These are phyloP conservation scores for Mortierella sp. DNA, from an alignment of 371 early-diverging fungal species.

Conservation along the genomic window DNA sequence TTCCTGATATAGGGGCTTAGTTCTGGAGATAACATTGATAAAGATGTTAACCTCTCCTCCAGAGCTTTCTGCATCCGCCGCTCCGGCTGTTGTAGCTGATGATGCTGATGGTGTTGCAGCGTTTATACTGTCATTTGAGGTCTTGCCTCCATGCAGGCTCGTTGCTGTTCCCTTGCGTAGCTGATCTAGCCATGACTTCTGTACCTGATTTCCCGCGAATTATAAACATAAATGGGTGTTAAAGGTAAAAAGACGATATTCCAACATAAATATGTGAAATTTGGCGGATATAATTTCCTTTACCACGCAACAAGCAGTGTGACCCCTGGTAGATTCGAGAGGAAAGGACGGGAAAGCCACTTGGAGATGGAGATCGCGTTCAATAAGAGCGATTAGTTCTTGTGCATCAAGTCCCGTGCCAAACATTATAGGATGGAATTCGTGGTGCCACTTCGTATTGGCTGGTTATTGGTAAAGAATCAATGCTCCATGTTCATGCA, in stretches of 20 bases:
- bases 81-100: neutral
- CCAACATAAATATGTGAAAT: neutral
- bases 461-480: neutral
- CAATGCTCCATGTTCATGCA: neutral
- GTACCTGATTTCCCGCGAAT: conserved; percentile 18
- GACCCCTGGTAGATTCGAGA: conserved; percentile 62
- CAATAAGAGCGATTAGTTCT: conserved; percentile 58
- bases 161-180: conserved; percentile 39
- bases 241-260: neutral
- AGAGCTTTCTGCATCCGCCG: neutral
- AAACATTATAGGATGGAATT: conserved; percentile 30
- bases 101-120: neutral
- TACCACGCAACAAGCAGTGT: conserved; percentile 76
- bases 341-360: conserved; percentile 75
- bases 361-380: conserved; percentile 67
- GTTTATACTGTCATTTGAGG: conserved; percentile 2
- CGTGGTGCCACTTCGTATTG: neutral
- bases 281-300: conserved; percentile 1
- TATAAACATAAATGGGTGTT: neutral
- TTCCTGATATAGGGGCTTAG: conserved; percentile 30
- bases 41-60: conserved; percentile 52
- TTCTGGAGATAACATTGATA: conserved; percentile 50
- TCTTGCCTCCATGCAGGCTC: conserved; percentile 10
- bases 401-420: conserved; percentile 43
- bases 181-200: conserved; percentile 52